Evolutionary conservation across 768 basidiomycete species (phyloP).

Genomic region (Lactarius hengduanensis): DNA sequence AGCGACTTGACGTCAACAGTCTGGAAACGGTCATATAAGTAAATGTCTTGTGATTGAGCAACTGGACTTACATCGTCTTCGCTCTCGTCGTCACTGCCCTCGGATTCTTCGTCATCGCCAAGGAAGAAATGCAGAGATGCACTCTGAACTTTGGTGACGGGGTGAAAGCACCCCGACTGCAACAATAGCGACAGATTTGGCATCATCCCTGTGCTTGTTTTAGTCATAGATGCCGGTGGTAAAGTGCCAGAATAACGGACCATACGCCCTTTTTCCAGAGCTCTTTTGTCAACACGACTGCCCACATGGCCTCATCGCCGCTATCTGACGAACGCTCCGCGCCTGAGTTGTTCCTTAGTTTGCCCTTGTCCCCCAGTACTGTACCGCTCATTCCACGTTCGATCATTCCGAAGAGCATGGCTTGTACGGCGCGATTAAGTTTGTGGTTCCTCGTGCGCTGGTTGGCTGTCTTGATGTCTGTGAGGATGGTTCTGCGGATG

Average conservation of each 20-base stretch:
- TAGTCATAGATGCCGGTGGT: background rate
- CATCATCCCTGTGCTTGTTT: constrained; percentile 62
- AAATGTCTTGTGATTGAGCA: constrained; percentile 21
- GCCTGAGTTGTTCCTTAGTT: constrained; percentile 46
- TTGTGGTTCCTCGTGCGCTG: constrained; percentile 88
- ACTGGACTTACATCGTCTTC: constrained; percentile 48
- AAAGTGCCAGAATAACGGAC: constrained; percentile 39
- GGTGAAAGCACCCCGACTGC: constrained; percentile 92
- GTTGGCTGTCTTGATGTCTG: constrained; percentile 92
- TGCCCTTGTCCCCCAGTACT: constrained; percentile 82
- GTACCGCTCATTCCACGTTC: constrained; percentile 87
- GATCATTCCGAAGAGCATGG: constrained; percentile 94
- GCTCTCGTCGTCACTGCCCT: constrained; percentile 65
- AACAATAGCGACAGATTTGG: constrained; percentile 90
- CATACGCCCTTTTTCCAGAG: constrained; percentile 93
- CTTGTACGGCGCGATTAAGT: constrained; percentile 92
- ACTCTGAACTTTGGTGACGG: constrained; percentile 89
- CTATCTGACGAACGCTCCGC: constrained; percentile 43
- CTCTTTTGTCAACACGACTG: constrained; percentile 89
- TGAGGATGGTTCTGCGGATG: constrained; percentile 91
- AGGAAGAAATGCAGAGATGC: constrained; percentile 96
- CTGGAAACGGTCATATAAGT: constrained; percentile 4
- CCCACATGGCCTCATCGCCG: constrained; percentile 96
- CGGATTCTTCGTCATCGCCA: constrained; percentile 76
- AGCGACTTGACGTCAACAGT: constrained; percentile 70